phyloP scores from a whole-genome alignment of 768 basidiomycete species.

The Mycena rebaudengoi region DNA sequence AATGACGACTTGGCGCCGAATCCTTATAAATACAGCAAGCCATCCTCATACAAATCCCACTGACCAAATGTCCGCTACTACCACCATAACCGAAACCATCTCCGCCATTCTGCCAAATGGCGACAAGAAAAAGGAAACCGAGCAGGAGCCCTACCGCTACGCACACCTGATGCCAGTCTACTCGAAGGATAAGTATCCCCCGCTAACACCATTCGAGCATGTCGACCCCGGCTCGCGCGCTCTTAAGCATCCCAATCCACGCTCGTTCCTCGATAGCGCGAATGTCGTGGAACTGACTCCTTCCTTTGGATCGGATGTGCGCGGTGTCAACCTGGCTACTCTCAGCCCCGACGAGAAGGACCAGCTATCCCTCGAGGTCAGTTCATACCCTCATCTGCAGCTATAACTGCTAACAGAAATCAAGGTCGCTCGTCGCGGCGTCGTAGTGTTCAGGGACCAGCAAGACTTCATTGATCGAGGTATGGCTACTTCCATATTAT shows the following conservation, averaged over 20 bases:
- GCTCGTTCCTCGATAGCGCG: conserved; percentile 73
- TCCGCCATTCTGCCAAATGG: conserved; percentile 2
- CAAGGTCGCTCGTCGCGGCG: conserved; percentile 73
- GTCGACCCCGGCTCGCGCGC: conserved; percentile 81
- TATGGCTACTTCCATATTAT: too few species aligned
- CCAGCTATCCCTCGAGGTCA: conserved; percentile 75
- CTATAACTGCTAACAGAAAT: neutral
- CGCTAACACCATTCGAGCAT: conserved; percentile 78
- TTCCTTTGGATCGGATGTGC: conserved; percentile 75
- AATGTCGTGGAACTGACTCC: conserved; percentile 74
- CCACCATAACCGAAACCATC: conserved; percentile 6
- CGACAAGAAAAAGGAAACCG: neutral
- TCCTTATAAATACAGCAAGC: conserved; percentile 15
- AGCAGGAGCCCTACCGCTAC: conserved; percentile 61
- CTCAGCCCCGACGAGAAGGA: conserved; percentile 70
- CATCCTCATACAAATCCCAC: neutral
- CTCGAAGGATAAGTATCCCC: conserved; percentile 67
- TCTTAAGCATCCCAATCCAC: conserved; percentile 68
- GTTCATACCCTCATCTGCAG: too few species aligned
- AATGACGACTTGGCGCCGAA: neutral
- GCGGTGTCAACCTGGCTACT: conserved; percentile 69
- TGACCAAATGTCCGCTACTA: neutral
- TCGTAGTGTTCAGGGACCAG: conserved; percentile 82
- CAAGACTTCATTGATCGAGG: conserved; percentile 77
- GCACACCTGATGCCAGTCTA: conserved; percentile 76